A percentile compares a stretch with the other conserved stretches of the same genome.
phyloP scores from a whole-genome alignment of 2,329 filamentous ascomycete genomes.

The Hypoxylon sp. region DNA sequence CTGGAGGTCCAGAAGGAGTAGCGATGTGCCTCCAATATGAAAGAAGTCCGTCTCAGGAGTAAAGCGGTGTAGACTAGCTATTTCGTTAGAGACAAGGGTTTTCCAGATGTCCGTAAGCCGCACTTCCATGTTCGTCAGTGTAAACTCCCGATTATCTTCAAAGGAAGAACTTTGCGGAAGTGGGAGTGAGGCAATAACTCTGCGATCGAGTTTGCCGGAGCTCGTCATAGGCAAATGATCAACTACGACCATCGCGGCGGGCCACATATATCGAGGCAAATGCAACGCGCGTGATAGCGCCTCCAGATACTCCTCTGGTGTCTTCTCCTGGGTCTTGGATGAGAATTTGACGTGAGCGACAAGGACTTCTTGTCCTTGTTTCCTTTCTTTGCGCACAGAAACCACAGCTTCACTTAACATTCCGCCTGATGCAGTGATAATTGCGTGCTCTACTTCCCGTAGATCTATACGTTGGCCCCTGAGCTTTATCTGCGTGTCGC shows the following conservation, averaged over 20 bases:
- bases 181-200: constrained; percentile 12
- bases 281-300: constrained; percentile 12
- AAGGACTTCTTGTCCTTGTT: constrained; percentile 10
- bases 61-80: constrained; percentile 25
- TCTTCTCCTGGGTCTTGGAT: neutral
- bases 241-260: constrained; percentile 3
- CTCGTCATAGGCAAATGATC: constrained; percentile 22
- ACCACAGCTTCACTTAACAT: constrained; percentile 38
- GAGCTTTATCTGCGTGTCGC: constrained; percentile 57
- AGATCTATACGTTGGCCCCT: constrained; percentile 50
- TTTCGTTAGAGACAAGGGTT: too few relatives aligned
- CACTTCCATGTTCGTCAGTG: too few relatives aligned
- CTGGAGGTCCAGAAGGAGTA: constrained; percentile 52
- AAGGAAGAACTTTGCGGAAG: too few relatives aligned
- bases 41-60: constrained; percentile 51
- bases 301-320: neutral
- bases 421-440: constrained; percentile 36
- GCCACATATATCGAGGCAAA: constrained; percentile 34
- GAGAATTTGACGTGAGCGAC: constrained; percentile 45
- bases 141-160: too few relatives aligned
- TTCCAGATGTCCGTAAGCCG: too few relatives aligned
- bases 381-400: constrained; percentile 10
- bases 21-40: constrained; percentile 52
- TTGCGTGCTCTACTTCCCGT: constrained; percentile 47
- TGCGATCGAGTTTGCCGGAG: constrained; percentile 29